A percentile compares a stretch with the other conserved stretches of the same genome.
These are phyloP conservation scores for Austroboletus novae-zelandiae DNA, from an alignment of 1,284 basidiomycete species.

Conservation along the genomic window DNA sequence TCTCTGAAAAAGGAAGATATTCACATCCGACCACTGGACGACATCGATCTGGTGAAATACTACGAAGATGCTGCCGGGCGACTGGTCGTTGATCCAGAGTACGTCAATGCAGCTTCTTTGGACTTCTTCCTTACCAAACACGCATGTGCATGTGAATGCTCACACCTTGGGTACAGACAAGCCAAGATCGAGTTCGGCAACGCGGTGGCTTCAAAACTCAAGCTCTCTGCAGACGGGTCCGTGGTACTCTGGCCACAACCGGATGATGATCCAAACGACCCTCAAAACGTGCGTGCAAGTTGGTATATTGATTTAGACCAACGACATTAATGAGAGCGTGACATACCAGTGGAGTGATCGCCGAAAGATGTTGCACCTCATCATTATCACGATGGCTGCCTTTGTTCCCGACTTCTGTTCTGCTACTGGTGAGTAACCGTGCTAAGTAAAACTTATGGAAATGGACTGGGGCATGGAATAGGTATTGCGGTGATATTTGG, in stretches of 20 bases:
- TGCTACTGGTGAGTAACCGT: slow-evolving; percentile 39
- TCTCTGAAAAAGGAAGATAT: neutral
- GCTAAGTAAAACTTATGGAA: too few species aligned
- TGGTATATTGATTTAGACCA: neutral
- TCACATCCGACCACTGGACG: neutral
- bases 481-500: slow-evolving; percentile 53
- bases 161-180: slow-evolving; percentile 37
- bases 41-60: slow-evolving; percentile 46
- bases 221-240: slow-evolving; percentile 47
- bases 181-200: slow-evolving; percentile 53
- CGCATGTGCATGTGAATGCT: neutral
- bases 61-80: slow-evolving; percentile 59
- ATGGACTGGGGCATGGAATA: slow-evolving; percentile 14
- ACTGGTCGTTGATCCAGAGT: slow-evolving; percentile 61
- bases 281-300: slow-evolving; percentile 46
- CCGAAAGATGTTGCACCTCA: slow-evolving; percentile 46
- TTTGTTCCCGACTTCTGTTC: slow-evolving; percentile 56
- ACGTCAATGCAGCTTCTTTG: slow-evolving; percentile 12
- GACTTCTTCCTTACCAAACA: too few species aligned
- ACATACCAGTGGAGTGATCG: slow-evolving; percentile 40
- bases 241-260: slow-evolving; percentile 59
- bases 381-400: slow-evolving; percentile 50
- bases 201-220: slow-evolving; percentile 42
- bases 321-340: neutral
- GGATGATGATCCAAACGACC: slow-evolving; percentile 50